These are phyloP conservation scores for Cyberlindnera suaveolens DNA, from an alignment of 805 yeast species.

Conservation along the genomic window DNA sequence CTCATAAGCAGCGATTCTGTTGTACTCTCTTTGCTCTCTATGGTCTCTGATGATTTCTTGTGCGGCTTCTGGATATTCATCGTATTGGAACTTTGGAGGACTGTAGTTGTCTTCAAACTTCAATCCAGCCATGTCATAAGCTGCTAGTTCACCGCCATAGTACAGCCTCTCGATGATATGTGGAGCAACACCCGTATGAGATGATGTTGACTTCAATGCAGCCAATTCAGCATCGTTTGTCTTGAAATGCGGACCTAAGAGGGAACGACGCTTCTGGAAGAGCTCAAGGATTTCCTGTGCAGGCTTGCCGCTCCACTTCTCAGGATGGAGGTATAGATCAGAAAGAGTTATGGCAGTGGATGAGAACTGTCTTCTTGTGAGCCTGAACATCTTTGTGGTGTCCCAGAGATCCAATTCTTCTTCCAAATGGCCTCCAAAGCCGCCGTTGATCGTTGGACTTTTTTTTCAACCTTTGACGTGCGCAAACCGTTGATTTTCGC, in stretches of 20 bases:
- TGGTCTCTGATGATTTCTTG: conserved; percentile 66
- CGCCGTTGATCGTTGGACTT: conserved; percentile 3
- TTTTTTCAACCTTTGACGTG: conserved; percentile 2
- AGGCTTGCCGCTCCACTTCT: conserved; percentile 64
- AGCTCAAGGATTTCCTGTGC: conserved; percentile 55
- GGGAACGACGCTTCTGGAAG: conserved; percentile 50
- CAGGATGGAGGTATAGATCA: conserved; percentile 35
- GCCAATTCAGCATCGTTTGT: conserved; percentile 47
- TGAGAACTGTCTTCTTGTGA: conserved; percentile 14
- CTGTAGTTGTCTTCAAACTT: conserved; percentile 31
- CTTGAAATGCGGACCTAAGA: conserved; percentile 45
- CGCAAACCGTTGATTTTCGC: background rate
- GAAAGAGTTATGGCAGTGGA: conserved; percentile 7
- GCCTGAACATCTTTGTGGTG: conserved; percentile 6
- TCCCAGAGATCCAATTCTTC: background rate
- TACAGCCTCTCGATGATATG: conserved; percentile 31
- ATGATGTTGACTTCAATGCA: conserved; percentile 46
- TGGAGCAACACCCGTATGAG: conserved; percentile 33
- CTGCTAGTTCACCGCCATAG: conserved; percentile 36
- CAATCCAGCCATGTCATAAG: conserved; percentile 29
- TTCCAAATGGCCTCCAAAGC: background rate
- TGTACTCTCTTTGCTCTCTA: conserved; percentile 69
- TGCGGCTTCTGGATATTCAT: conserved; percentile 63
- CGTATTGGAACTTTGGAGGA: conserved; percentile 44
- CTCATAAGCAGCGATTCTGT: conserved; percentile 86